Conservation (phyloP, 225 moss, liverwort and hornwort genomes). For the Thuidium tamariscinum region DNA sequence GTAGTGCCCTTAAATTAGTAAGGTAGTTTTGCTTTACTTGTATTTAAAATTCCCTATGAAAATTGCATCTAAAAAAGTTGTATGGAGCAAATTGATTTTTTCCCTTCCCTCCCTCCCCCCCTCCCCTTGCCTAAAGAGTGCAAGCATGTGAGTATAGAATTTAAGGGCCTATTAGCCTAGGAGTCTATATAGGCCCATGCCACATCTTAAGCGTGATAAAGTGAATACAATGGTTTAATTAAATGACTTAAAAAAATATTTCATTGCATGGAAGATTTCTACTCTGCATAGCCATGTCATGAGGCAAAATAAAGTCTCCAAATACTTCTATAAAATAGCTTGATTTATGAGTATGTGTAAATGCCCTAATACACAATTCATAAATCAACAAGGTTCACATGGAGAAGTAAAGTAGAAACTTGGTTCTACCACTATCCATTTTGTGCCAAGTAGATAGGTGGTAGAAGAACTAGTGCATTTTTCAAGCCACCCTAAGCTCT, state of each 20-base stretch:
- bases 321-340: not conserved
- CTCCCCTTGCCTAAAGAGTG: no score
- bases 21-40: no score
- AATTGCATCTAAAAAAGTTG: no score
- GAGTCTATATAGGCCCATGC: no score
- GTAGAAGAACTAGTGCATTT: not conserved
- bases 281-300: not conserved
- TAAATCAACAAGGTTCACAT: not conserved
- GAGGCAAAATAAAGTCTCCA: not conserved
- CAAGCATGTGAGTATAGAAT: no score
- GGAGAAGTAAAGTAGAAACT: not conserved
- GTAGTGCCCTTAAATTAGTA: no score
- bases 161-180: no score
- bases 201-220: not conserved
- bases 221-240: rapidly evolving
- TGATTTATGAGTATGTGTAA: not conserved
- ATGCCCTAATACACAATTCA: not conserved
- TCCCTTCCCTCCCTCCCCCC: no score
- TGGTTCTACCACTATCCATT: rapidly evolving
- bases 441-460: not conserved
- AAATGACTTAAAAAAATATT: not conserved
- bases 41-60: no score
- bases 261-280: not conserved
- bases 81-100: no score
- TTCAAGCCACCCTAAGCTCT: not conserved